Evolutionary conservation across 164 flowering plant genomes (phyloP).

Genomic region (Cinnamomum micranthum): DNA sequence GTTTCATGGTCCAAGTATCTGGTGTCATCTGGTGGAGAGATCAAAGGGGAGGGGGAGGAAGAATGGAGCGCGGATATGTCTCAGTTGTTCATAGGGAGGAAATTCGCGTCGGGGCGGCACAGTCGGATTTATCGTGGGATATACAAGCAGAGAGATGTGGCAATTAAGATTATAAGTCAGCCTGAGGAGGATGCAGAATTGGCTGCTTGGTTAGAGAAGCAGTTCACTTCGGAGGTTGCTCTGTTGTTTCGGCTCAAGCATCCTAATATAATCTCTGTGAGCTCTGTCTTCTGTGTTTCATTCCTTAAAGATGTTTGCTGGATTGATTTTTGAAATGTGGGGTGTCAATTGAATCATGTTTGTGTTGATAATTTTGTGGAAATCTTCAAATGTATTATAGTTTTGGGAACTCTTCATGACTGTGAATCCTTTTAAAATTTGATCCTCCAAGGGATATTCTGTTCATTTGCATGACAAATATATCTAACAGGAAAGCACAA

Average conservation of each 20-base stretch:
- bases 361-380: not conserved
- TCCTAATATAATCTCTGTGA: slow-evolving; percentile 82
- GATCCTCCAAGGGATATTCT: not conserved
- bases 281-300: slow-evolving; percentile 14
- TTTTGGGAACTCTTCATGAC: no score
- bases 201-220: slow-evolving; percentile 57
- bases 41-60: slow-evolving; percentile 66
- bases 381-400: not conserved
- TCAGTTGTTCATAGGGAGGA: slow-evolving; percentile 60
- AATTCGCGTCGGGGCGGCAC: slow-evolving; percentile 81
- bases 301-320: not conserved
- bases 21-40: slow-evolving; percentile 65
- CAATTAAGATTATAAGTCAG: slow-evolving; percentile 70
- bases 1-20: slow-evolving; percentile 84
- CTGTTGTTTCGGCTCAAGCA: slow-evolving; percentile 57
- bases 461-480: not conserved
- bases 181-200: slow-evolving; percentile 69
- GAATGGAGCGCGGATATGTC: slow-evolving; percentile 91
- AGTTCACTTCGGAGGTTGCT: slow-evolving; percentile 74
- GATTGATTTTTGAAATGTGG: not conserved
- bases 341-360: not conserved
- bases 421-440: not conserved
- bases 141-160: slow-evolving; percentile 71
- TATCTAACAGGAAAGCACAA: no score
- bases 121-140: slow-evolving; percentile 82